Base-by-base conservation (phyloP, 2,329 filamentous ascomycete genomes). In the Aspergillus fumigatiaffinis region DNA sequence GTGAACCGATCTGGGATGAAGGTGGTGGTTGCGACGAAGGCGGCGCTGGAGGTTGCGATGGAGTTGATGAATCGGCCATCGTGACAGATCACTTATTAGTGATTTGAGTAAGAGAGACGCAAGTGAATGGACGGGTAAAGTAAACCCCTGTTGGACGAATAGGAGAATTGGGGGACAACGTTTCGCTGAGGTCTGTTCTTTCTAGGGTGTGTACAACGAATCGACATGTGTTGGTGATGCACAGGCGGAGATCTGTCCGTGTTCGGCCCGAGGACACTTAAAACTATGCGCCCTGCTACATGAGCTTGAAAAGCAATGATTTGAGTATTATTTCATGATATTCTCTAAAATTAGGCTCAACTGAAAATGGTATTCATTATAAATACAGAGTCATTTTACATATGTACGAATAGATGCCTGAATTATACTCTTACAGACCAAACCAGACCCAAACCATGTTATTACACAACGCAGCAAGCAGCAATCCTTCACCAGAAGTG, bases 51-150 rank as follows among this genome's bases (percentile, higher is more conserved):
- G 60, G 56, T 56, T 64, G 63, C 56, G 63, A 67, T 57, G 67
- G 66, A 55, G 67, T 66, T 55, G 64, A 60, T 65, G 68, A 63
- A 57, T 74, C 71, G 66, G 71, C 65, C 73, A 75, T 75, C 62
- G 58, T 70, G 65, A 57, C 28, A 53, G 54, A 46, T 54, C 60
- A 54, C 46, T 49, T 46, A 56, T 56, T 44, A 55, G 55, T 53
- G 60, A 60, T 58, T 61, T 63, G 57, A 61, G 65, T 56, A 59
- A 58, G 53, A 53, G 59, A 60, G 60, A 54, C 49, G 51, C 58
- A 56, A 60, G 59, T 61, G 55, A 65, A 57, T 47, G 41, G 44
- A 23, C 6, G 51, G 41, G 49, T 38, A 42, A 58, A 50, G 51
- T 38, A 20, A 53, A 50, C 52, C 55, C 55, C 52, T 53, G 49